Evolutionary conservation across 257 asterid species (phyloP), one percentile per base, ranked within the genome.

Genomic region (Nemophila menziesii): DNA sequence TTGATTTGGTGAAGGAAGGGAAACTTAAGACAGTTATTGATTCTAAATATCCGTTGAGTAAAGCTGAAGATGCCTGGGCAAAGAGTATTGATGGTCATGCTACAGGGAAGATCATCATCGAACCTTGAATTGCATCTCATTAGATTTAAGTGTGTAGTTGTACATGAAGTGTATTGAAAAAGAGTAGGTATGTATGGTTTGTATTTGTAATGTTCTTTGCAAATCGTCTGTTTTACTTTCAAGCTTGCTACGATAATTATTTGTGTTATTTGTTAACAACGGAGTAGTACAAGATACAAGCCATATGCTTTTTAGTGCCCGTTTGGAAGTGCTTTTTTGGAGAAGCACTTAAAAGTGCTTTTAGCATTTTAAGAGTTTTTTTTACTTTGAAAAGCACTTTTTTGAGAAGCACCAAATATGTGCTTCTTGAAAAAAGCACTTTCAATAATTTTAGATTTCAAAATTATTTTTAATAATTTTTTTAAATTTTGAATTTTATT

Each of bases 1-100:
- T 80, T 17, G 73, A 65, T 21, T 58, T 78, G 72, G 55, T 75
- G 56, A 63, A 63, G 44, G 85, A 80, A 20, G 82, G 82, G 60
- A 85, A 78, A 67, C 48, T 84, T 5, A 78, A 75, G 67, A 71
- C 78, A 0, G 27, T 68, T 0, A 55, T 80, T 0, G 92, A 85
- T 26, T 85, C 92, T 0, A 68, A 48, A 44, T 45, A 64, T 47
- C 34, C 60, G 5, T 45, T 85, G 20, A 62, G 72, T 45, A 59
- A 41, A 33, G 82, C 65, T 27, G 87, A 69, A 49, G 82, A 72
- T 36, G 95, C 72, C 33, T 78, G 95, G 95, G 61, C 53, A 2
- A 75, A 52, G 69, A 42, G 66, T 22, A 58, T 68, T 0, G 80
- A 58, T 16, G 93, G 92, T 7, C 93, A 84, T 66, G 82, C 93